Evolutionary conservation across 805 yeast genomes (phyloP), one percentile per base, ranked within the genome.

Genomic region (Millerago galiae): DNA sequence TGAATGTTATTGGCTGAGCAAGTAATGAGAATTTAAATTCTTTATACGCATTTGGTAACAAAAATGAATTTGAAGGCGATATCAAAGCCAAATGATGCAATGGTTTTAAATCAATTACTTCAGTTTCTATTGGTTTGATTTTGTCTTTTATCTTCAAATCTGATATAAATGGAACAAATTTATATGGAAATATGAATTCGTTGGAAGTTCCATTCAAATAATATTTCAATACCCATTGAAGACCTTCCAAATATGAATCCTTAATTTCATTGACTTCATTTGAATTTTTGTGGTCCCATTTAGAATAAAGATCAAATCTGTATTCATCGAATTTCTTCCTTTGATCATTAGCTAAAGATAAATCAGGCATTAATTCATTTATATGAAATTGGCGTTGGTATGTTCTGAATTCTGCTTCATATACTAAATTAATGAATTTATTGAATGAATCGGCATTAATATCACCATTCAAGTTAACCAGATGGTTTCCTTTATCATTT

Each of bases 191-290:
- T 55, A 71, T 83, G 96, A 96, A 91, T 95, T 96, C 86, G 2
- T 95, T 83, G 15, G 83, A 81, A 51, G 83, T 77, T 13, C 95
- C 96, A 48, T 74, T 72, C 54, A 84, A 83, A 61, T 91, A 91
- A 65, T 91, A 91, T 54, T 74, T 78, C 61, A 87, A 68, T 4
- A 91, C 95, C 97, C 98, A 91, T 64, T 88, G 96, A 47, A 93
- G 69, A 41, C 97, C 97, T 59, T 86, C 91, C 26, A 90, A 66
- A 57, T 88, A 91, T 53, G 84, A 85, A 49, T 75, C 74, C 6
- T 88, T 71, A 42, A 87, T 62, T 9, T 75, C 40, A 70, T 62
- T 2, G 72, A 81, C 25, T 27, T 41, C 31, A 74, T 67, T 33
- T 44, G 50, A 44, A 81, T 82, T 4, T 74, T 28, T 12, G 4